Conservation (phyloP, 192 early-diverging fungal species). For the Backusella westeae region DNA sequence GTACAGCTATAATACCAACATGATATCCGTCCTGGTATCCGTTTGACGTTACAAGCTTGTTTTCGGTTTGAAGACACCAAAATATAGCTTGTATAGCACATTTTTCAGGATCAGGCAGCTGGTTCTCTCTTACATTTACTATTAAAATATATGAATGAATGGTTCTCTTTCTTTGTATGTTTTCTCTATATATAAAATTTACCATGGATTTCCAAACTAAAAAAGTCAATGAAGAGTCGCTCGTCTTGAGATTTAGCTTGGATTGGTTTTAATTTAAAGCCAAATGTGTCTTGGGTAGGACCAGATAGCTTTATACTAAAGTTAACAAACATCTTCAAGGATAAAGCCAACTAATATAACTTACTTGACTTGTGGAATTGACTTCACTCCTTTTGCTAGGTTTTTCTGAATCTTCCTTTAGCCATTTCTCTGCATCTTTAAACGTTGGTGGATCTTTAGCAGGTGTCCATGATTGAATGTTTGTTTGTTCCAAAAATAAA, state of each 20-base stretch:
- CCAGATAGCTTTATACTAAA: constrained; percentile 49
- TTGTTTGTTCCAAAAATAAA: neutral
- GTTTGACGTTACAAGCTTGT: constrained; percentile 38
- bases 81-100: constrained; percentile 64
- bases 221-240: constrained; percentile 42
- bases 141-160: neutral
- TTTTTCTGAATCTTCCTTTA: constrained; percentile 23
- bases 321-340: neutral
- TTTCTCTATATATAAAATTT: neutral
- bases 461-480: constrained; percentile 35
- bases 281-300: constrained; percentile 59
- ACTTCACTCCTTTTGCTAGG: neutral
- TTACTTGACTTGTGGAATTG: neutral
- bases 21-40: constrained; percentile 26
- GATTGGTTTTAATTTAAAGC: constrained; percentile 61
- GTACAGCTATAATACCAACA: constrained; percentile 53
- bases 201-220: constrained; percentile 71
- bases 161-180: neutral
- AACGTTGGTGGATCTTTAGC: constrained; percentile 40
- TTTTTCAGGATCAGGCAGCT: constrained; percentile 65
- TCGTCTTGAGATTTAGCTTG: constrained; percentile 42
- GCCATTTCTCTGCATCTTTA: constrained; percentile 36
- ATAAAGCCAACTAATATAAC: neutral
- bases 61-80: constrained; percentile 65
- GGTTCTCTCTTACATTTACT: constrained; percentile 43